Conservation (phyloP, 129 eudicot genomes). For the Erigeron canadensis region DNA sequence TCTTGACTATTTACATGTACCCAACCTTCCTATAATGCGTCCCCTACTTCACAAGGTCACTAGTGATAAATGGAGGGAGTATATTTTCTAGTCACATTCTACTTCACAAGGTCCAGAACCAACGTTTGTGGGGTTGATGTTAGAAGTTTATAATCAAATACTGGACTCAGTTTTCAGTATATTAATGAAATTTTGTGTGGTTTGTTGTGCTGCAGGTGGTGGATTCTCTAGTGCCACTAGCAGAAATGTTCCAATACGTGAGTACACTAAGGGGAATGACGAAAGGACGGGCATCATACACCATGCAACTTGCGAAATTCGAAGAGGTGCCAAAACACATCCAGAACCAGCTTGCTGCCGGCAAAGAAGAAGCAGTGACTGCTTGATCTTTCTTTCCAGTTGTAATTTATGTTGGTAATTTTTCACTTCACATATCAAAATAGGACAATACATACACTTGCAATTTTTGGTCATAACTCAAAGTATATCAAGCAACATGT, state of each 20-base stretch:
- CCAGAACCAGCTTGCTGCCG: slow-evolving; percentile 72
- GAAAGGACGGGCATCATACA: slow-evolving; percentile 95
- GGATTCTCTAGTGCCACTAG: slow-evolving; percentile 85
- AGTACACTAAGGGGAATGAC: slow-evolving; percentile 92
- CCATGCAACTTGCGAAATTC: slow-evolving; percentile 89
- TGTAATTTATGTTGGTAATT: slow-evolving; percentile 19
- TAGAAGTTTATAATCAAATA: not conserved
- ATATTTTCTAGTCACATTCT: not conserved
- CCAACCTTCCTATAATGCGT: not conserved
- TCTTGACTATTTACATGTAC: not conserved
- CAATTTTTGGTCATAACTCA: slow-evolving; percentile 24
- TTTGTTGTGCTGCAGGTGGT: slow-evolving; percentile 60
- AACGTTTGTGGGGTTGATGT: not conserved
- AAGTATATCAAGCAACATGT: slow-evolving; percentile 28
- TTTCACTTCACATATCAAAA: slow-evolving; percentile 18
- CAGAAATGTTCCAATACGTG: slow-evolving; percentile 96
- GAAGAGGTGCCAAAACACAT: slow-evolving; percentile 96
- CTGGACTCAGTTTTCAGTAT: not conserved
- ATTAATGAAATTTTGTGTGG: not conserved
- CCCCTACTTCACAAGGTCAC: not conserved
- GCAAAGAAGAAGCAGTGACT: slow-evolving; percentile 81
- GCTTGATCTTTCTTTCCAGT: slow-evolving; percentile 39
- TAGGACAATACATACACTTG: slow-evolving; percentile 17
- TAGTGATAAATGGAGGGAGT: not conserved
- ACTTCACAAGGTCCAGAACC: not conserved